These are phyloP conservation scores for Aspergillus persii DNA, from an alignment of 2,329 filamentous ascomycete species.

Conservation along the genomic window DNA sequence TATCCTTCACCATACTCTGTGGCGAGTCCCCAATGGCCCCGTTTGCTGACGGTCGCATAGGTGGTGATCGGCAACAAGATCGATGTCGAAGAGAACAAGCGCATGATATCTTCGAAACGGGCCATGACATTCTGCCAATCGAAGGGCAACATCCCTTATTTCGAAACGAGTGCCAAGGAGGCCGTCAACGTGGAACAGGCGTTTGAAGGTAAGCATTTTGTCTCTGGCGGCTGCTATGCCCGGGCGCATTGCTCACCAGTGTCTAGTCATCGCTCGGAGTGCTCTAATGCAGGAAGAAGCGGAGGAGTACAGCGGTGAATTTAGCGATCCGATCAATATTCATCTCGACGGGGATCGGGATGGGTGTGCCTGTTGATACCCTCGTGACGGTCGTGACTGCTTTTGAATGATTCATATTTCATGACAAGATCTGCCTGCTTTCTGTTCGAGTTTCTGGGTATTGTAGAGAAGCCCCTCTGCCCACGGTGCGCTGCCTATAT, in stretches of 20 bases:
- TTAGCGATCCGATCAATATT: constrained; percentile 97
- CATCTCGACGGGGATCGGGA: constrained; percentile 92
- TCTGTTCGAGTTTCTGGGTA: constrained; percentile 12
- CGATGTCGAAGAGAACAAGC: constrained; percentile 95
- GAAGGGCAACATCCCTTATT: constrained; percentile 96
- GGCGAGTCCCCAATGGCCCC: background rate
- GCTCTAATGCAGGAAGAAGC: constrained; percentile 95
- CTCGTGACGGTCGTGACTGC: constrained; percentile 22
- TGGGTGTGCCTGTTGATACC: constrained; percentile 80
- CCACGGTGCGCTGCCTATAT: constrained; percentile 15
- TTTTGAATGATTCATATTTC: constrained; percentile 21
- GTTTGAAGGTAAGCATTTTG: constrained; percentile 60
- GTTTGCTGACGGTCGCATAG: constrained; percentile 42
- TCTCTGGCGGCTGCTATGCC: background rate
- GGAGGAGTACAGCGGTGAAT: constrained; percentile 95
- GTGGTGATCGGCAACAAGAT: constrained; percentile 99
- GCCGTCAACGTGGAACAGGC: constrained; percentile 95
- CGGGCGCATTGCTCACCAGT: constrained; percentile 11
- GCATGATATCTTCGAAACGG: constrained; percentile 92
- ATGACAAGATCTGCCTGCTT: constrained; percentile 17
- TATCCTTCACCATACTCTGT: background rate
- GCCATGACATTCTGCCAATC: constrained; percentile 97
- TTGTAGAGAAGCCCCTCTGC: constrained; percentile 15
- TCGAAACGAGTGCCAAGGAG: constrained; percentile 98
- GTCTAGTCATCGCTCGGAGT: constrained; percentile 86